Evolutionary conservation across 75 land plant genomes (phyloP), one percentile per base, ranked within the genome.

Genomic region (Pseudotsuga menziesii): DNA sequence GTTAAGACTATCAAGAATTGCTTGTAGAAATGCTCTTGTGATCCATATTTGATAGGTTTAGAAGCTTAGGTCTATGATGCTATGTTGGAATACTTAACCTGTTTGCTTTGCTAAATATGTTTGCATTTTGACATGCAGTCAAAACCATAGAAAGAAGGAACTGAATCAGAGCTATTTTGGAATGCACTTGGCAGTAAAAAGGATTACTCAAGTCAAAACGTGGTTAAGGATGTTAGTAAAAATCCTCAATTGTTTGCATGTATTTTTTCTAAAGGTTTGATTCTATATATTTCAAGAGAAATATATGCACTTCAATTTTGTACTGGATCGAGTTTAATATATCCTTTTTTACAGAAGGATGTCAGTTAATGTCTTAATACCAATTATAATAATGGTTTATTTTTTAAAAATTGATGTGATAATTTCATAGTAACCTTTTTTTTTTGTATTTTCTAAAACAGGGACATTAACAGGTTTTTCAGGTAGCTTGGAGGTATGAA

Each of bases 161-260:
- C 95, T 41, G 99, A 97, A 78, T 88, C 85, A 78, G 88, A 91
- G 19, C 44, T 84, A 19, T 97, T 97, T 72, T 97, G 98, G 98
- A 81, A 78, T 83, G 84, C 94, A 6, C 88, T 97, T 79, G 98
- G 96, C 55, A 98, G 95, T 6, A 97, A 89, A 77, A 91, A 92
- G 78, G 85, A 77, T 61, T 90, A 88, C 75, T 77, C 89, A 19
- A 89, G 94, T 79, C 94, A 97, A 36, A 91, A 88, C 23, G 82
- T 70, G 16, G 63, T 87, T 32, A 80, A 74, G 36, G 98, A 95
- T 25, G 62, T 39, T 79, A 78, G 73, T 39, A 97, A 91, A 83
- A 94, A 97, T 83, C 98, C 99, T 75, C 98, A 94, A 56, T 73
- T 73, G 25, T 73, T 41, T 23, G 75, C 27, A 15, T 56, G 75